phyloP scores from a whole-genome alignment of 1,284 basidiomycete genomes.

The Cerioporus squamosus region DNA sequence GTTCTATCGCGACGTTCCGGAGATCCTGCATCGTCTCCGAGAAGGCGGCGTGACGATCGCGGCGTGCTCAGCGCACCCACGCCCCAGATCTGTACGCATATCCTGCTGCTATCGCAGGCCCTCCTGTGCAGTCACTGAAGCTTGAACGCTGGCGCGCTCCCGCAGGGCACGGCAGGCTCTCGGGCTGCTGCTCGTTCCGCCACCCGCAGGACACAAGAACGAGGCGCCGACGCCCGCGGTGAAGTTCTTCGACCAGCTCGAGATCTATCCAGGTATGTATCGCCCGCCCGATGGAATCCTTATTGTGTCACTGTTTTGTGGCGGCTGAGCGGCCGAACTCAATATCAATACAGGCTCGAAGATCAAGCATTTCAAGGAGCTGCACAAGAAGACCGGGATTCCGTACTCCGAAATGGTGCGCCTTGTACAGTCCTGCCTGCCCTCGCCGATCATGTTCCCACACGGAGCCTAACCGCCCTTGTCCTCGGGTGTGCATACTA shows the following conservation, averaged over 20 bases:
- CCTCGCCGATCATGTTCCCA: conserved; percentile 1
- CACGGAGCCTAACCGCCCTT: too few species aligned
- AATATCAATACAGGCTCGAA: conserved; percentile 70
- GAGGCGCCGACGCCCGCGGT: conserved; percentile 54
- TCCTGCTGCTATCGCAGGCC: neutral
- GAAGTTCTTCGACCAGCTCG: conserved; percentile 77
- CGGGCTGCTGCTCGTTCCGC: conserved; percentile 67
- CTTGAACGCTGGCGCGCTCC: neutral
- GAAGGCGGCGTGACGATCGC: conserved; percentile 64
- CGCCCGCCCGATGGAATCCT: too few species aligned
- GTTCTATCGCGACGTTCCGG: conserved; percentile 79
- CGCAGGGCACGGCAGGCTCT: conserved; percentile 78
- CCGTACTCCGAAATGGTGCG: conserved; percentile 85
- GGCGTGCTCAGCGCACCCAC: conserved; percentile 76
- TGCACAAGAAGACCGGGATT: conserved; percentile 80
- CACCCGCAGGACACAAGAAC: conserved; percentile 42
- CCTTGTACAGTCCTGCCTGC: conserved; percentile 1
- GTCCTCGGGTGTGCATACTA: too few species aligned
- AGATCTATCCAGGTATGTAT: conserved; percentile 79
- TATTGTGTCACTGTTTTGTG: neutral
- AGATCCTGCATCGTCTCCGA: conserved; percentile 71
- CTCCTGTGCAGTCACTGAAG: too few species aligned
- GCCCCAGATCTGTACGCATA: conserved; percentile 71
- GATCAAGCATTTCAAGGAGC: conserved; percentile 75
- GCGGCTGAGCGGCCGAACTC: neutral